These are phyloP conservation scores for Leersia perrieri DNA, from an alignment of 176 grass and related monocot species.

Conservation along the genomic window DNA sequence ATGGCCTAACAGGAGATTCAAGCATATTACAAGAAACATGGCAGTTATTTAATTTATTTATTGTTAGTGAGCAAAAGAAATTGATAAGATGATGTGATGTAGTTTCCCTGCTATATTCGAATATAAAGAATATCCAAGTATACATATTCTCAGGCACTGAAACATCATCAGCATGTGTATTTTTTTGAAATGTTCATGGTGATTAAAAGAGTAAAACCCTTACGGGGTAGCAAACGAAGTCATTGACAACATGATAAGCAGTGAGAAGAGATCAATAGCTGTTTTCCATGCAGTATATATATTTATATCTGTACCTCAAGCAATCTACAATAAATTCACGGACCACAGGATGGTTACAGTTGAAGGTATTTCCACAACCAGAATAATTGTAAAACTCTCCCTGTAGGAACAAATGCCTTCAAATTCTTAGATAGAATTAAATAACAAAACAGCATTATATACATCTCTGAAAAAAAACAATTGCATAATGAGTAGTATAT, in stretches of 20 bases:
- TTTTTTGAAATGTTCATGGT: neutral
- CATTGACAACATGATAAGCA: slow-evolving; percentile 3
- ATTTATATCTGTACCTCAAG: slow-evolving; percentile 67
- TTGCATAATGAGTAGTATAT: neutral
- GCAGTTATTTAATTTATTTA: neutral
- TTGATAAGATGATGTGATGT: neutral
- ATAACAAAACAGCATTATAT: slow-evolving; percentile 6
- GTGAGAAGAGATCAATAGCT: neutral
- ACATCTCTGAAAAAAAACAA: slow-evolving; percentile 22
- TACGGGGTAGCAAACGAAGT: neutral
- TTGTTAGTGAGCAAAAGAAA: neutral
- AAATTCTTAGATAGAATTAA: slow-evolving; percentile 21
- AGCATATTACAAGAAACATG: neutral
- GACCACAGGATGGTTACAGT: slow-evolving; percentile 96
- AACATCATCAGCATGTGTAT: slow-evolving; percentile 11
- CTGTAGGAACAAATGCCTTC: slow-evolving; percentile 51
- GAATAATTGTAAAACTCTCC: slow-evolving; percentile 98
- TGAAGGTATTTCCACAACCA: slow-evolving; percentile 97
- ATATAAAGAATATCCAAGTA: slow-evolving; percentile 17
- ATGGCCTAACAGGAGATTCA: neutral
- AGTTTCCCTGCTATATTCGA: neutral
- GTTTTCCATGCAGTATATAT: neutral
- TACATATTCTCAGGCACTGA: neutral
- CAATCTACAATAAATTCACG: slow-evolving; percentile 95
- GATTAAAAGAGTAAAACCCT: neutral